These are phyloP conservation scores for Whalleya microplaca DNA, from an alignment of 2,329 filamentous ascomycete species.

Conservation along the genomic window DNA sequence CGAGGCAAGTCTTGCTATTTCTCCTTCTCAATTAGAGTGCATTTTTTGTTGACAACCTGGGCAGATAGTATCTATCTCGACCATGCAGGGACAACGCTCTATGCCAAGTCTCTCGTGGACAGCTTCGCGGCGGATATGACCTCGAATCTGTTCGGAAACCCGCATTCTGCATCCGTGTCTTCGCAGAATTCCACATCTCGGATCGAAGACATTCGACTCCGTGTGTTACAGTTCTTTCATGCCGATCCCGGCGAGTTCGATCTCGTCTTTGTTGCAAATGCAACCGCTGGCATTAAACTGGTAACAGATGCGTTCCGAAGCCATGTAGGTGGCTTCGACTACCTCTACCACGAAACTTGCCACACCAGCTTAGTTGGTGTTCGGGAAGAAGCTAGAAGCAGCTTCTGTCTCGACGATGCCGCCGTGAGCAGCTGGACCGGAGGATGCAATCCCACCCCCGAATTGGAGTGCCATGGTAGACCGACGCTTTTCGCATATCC, in stretches of 20 bases:
- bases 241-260: constrained; percentile 84
- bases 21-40: not conserved
- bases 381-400: constrained; percentile 68
- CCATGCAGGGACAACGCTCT: constrained; percentile 90
- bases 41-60: constrained; percentile 1
- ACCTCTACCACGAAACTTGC: constrained; percentile 79
- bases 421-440: constrained; percentile 69
- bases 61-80: constrained; percentile 83
- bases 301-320: constrained; percentile 75
- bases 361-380: constrained; percentile 89
- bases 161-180: constrained; percentile 82
- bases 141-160: constrained; percentile 82
- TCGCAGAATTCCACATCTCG: constrained; percentile 76
- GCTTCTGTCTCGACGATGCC: constrained; percentile 67
- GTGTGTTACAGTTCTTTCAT: constrained; percentile 75
- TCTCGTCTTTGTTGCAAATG: constrained; percentile 68
- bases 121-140: constrained; percentile 80
- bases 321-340: constrained; percentile 72
- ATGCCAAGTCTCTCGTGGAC: constrained; percentile 80
- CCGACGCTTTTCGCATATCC: constrained; percentile 74
- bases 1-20: constrained; percentile 50
- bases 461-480: constrained; percentile 26
- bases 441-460: constrained; percentile 38
- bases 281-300: constrained; percentile 65
- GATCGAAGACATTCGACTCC: constrained; percentile 75